Conservation (phyloP, 1,284 basidiomycete genomes). For the Cryptococcus sp. region DNA sequence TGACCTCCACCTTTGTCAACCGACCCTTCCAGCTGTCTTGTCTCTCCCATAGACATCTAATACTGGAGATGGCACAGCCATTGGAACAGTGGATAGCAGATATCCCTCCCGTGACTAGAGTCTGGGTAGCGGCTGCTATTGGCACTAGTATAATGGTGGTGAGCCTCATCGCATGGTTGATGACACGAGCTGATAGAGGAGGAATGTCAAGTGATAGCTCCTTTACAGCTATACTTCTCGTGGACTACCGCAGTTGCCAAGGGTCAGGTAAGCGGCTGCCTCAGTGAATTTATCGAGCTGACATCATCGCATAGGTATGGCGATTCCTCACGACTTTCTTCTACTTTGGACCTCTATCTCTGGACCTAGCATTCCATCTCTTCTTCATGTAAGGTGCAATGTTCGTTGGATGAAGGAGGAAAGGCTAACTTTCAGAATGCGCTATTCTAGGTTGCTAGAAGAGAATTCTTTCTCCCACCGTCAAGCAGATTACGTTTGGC, state of each 20-base stretch:
- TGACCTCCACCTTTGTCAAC: too few relatives aligned
- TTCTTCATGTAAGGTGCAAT: slow-evolving; percentile 82
- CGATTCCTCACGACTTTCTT: slow-evolving; percentile 85
- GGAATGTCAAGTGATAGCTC: slow-evolving; percentile 88
- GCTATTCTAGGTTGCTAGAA: slow-evolving; percentile 92
- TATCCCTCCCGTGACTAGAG: slow-evolving; percentile 81
- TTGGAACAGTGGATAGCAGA: slow-evolving; percentile 63
- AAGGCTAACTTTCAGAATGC: slow-evolving; percentile 60
- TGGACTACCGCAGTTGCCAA: slow-evolving; percentile 76
- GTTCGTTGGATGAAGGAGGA: not conserved
- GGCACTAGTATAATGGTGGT: slow-evolving; percentile 79
- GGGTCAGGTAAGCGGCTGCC: slow-evolving; percentile 57
- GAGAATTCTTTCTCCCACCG: slow-evolving; percentile 89
- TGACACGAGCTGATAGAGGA: slow-evolving; percentile 39
- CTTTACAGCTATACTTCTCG: slow-evolving; percentile 87
- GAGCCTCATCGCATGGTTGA: slow-evolving; percentile 38
- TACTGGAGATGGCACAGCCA: slow-evolving; percentile 27
- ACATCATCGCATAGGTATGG: slow-evolving; percentile 62
- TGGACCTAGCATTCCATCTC: slow-evolving; percentile 95
- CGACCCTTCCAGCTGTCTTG: too few relatives aligned
- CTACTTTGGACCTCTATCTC: slow-evolving; percentile 86
- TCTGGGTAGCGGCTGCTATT: slow-evolving; percentile 73
- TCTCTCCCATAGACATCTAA: too few relatives aligned
- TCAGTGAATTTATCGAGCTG: slow-evolving; percentile 6
- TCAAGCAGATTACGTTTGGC: slow-evolving; percentile 89